Percentiles rank a stretch among this genome's conserved stretches.
phyloP scores from a whole-genome alignment of 192 early-diverging fungal genomes.

The Coemansia sp. region DNA sequence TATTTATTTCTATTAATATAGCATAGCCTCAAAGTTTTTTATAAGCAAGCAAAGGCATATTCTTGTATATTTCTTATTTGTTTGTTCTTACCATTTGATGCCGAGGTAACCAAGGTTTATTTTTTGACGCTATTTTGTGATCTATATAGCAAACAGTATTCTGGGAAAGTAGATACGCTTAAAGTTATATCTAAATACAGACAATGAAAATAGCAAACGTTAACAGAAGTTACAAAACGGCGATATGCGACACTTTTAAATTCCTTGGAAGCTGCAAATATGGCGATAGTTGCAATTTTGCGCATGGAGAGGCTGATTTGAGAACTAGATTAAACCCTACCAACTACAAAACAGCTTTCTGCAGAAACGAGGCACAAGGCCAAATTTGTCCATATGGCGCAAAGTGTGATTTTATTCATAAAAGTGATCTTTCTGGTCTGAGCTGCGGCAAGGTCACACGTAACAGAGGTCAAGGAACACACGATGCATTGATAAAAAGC shows the following conservation, averaged over 20 bases:
- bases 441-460: background rate
- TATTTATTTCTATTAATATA: background rate
- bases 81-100: background rate
- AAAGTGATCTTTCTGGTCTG: background rate
- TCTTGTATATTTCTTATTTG: background rate
- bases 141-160: background rate
- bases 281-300: conserved; percentile 31
- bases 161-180: background rate
- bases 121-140: background rate
- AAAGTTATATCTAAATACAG: background rate
- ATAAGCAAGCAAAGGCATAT: background rate
- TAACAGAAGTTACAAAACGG: conserved; percentile 33
- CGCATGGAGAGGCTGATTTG: conserved; percentile 32
- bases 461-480: background rate
- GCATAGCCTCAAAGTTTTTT: background rate
- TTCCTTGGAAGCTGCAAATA: conserved; percentile 13
- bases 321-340: conserved; percentile 22
- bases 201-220: background rate
- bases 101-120: background rate
- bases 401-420: conserved; percentile 49
- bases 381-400: conserved; percentile 26
- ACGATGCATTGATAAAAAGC: background rate
- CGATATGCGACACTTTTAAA: conserved; percentile 22
- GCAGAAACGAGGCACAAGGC: conserved; percentile 25
- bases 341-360: conserved; percentile 28